Evolutionary conservation across 345 rosid genomes (phyloP).

Genomic region (Cardamine occulta): DNA sequence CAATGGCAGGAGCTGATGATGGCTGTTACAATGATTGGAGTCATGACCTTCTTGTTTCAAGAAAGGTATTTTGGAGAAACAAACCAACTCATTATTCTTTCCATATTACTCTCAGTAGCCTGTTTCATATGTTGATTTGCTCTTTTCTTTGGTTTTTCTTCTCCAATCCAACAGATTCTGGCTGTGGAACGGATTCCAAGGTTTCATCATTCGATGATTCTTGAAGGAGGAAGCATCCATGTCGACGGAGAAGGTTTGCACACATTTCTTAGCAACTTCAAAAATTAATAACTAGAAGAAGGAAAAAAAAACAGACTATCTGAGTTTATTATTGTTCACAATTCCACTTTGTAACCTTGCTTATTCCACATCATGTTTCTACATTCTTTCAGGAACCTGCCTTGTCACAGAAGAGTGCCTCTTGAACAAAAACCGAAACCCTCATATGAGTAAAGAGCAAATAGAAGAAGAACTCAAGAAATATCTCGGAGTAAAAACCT

Average conservation of each 20-base stretch:
- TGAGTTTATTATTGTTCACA: background rate
- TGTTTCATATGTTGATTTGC: constrained; percentile 27
- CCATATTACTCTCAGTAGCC: background rate
- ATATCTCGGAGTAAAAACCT: constrained; percentile 68
- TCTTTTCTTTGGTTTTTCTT: constrained; percentile 7
- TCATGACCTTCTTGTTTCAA: constrained; percentile 76
- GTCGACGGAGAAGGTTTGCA: constrained; percentile 96
- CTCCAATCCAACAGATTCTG: constrained; percentile 60
- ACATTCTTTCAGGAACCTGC: constrained; percentile 68
- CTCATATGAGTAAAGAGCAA: constrained; percentile 69
- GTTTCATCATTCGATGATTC: constrained; percentile 70
- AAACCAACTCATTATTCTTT: background rate
- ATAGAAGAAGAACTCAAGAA: constrained; percentile 78
- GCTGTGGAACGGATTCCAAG: constrained; percentile 71
- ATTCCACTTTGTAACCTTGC: background rate
- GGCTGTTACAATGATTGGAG: constrained; percentile 94
- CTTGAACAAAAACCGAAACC: constrained; percentile 82
- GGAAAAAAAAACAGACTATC: background rate
- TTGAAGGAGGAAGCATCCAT: constrained; percentile 99
- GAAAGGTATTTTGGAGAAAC: constrained; percentile 59
- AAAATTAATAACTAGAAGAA: background rate
- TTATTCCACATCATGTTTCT: background rate
- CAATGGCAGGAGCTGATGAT: constrained; percentile 64
- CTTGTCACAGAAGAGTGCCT: constrained; percentile 96
- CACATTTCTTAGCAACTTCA: constrained; percentile 19